Base-by-base conservation (phyloP, 2,329 filamentous ascomycete species). In the Orbilia brochopaga region DNA sequence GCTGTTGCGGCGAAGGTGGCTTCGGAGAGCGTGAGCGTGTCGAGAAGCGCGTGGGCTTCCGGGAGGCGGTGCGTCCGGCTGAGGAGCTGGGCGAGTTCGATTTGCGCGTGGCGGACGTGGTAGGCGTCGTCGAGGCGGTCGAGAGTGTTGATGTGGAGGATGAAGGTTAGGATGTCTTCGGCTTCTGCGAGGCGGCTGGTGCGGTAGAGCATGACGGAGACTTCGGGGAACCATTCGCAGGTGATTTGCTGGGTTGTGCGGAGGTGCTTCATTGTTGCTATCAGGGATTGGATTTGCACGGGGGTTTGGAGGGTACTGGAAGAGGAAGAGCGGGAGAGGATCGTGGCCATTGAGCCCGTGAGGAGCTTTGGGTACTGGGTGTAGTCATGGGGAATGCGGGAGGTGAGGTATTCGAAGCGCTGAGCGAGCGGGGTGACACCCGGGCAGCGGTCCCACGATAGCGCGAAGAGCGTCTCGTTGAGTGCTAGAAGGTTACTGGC, bases 361-460 rank as follows among this genome's bases (percentile, higher is more conserved):
- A 48, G 19, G 17, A 48, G 44, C 3, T 48, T 48, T 21, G 44
- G 44, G 17, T 48, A 4, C 17, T 48, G 44, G 4, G 19, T 23
- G 44, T 48, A 48, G 44, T 48, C 17, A 21, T 17, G 21, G 19
- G 15, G n/a, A 5, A 48, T 10, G 17, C 17, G 44, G 19, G 44
- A 48, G 19, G 44, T 48, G 5, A 48, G 19, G 44, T 48, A 21
- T 48, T 48, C 44, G 19, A 3, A 48, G 44, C 44, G 44, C 17
- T 48, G 44, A 5, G 44, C 44, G 44, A 48, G 44, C 3, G 44
- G 44, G 15, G 19, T 48, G 44, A 48, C 44, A 17, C 44, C 44
- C 4, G 44, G 44, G 44, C 44, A 48, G 44, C 44, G 44, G 44
- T 48, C 44, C 44, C 44, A 48, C 5, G 44, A 48, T 10, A 48